Evolutionary conservation across 768 basidiomycete genomes (phyloP), one percentile per base, ranked within the genome.

Genomic region (Lactarius hengduanensis): DNA sequence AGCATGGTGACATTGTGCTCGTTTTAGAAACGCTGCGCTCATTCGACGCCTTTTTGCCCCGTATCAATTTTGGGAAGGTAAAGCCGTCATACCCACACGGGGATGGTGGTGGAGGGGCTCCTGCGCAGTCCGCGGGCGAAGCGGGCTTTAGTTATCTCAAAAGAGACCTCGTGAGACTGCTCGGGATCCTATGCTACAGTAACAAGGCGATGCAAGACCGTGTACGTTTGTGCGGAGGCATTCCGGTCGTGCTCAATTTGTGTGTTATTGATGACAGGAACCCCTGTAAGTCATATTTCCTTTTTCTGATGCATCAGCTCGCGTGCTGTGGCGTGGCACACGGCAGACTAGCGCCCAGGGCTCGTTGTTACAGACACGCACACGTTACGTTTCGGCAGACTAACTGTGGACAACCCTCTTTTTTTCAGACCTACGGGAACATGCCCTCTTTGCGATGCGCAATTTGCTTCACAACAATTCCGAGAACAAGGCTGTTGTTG

Each of bases 251-350:
- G 20, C 87, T 97, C 85, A 91, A 90, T 73, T 80, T 95, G 77
- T 96, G 94, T 75, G 91, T 92, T 20, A 80, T 94, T 32, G 95
- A 98, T 74, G 94, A 95, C 71, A 79, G 89, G 64, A 97, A 96
- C 76, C 95, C 95, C 45, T 95, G 95, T 96, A 75, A 77, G 94
- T 86, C 41, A 30, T 53, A 53, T 40, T 41, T 38, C 28, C 56
- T 59, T 65, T 61, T 57, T 53, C 7, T 55, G 50, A 1, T 22
- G 20, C n/a, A 34, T 63, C n/a, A 18, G 63, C 11, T 56, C 41
- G 40, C 6, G 16, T 53, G 45, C 59, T 64, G 22, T 38, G 41
- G 22, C 54, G n/a, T 53, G 13, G 43, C 53, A 38, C n/a, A 13
- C 7, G 38, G 5, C 36, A 38, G 47, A 45, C 26, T 4, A 15